Conservation (phyloP, 345 rosid genomes). For the Citropsis articulata region DNA sequence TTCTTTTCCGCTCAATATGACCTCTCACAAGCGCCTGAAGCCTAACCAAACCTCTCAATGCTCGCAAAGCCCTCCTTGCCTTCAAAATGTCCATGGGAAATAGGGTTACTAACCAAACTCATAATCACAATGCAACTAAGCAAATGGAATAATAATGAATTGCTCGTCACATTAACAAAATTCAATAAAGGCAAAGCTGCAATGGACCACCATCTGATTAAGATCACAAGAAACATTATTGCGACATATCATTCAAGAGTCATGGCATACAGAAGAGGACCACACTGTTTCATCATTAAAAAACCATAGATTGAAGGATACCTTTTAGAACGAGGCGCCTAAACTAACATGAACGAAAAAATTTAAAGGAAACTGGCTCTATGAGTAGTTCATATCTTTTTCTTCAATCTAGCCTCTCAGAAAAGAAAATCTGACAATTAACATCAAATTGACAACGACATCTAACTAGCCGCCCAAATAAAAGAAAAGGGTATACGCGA, state of each 20-base stretch:
- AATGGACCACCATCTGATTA: not conserved
- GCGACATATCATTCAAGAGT: not conserved
- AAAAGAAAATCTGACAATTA: slow-evolving; percentile 23
- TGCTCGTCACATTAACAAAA: not conserved
- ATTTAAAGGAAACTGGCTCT: slow-evolving; percentile 18
- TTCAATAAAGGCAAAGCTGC: not conserved
- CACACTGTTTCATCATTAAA: slow-evolving; percentile 7
- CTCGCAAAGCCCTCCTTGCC: slow-evolving; percentile 94
- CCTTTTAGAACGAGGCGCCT: slow-evolving; percentile 28
- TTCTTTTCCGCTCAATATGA: slow-evolving; percentile 74
- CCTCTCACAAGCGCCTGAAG: slow-evolving; percentile 97
- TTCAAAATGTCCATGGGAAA: slow-evolving; percentile 9
- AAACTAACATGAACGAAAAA: slow-evolving; percentile 1
- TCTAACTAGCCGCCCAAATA: slow-evolving; percentile 35
- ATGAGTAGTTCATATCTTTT: slow-evolving; percentile 3
- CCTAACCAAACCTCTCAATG: slow-evolving; percentile 88
- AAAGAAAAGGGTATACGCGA: not conserved
- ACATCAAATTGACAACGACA: slow-evolving; percentile 38
- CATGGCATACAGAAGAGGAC: slow-evolving; percentile 16
- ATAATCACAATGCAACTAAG: not conserved
- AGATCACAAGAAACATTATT: not conserved
- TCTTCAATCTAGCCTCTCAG: not conserved
- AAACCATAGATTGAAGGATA: not conserved
- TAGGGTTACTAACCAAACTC: not conserved
- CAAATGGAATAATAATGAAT: not conserved